Evolutionary conservation across 208 protist genomes (phyloP).

Genomic region (Giardia muris): DNA sequence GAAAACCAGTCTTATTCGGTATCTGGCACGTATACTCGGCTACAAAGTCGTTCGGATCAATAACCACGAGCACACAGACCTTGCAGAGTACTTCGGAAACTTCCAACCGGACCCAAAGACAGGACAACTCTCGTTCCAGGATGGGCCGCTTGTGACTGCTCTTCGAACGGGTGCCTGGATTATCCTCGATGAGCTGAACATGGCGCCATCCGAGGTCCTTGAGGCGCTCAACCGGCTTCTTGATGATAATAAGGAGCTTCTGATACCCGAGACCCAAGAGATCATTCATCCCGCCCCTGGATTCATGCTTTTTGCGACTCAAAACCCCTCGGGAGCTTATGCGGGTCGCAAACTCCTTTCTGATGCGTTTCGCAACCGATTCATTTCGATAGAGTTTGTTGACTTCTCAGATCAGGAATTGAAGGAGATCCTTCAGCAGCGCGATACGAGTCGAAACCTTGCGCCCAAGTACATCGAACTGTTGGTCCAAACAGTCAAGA

Average conservation of each 20-base stretch:
- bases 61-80: slow-evolving; percentile 99
- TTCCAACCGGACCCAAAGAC: slow-evolving; percentile 77
- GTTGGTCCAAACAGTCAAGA: slow-evolving; percentile 58
- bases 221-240: slow-evolving; percentile 98
- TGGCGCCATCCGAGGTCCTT: slow-evolving; percentile 95
- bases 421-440: slow-evolving; percentile 71
- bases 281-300: slow-evolving; percentile 79
- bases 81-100: slow-evolving; percentile 95
- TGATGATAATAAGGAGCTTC: slow-evolving; percentile 98
- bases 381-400: slow-evolving; percentile 93
- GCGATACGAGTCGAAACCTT: slow-evolving; percentile 62
- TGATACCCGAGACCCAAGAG: slow-evolving; percentile 93
- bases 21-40: slow-evolving; percentile 82
- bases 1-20: slow-evolving; percentile 97
- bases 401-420: slow-evolving; percentile 91
- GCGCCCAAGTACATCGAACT: slow-evolving; percentile 66
- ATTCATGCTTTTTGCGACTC: slow-evolving; percentile 98
- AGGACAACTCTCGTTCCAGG: slow-evolving; percentile 71
- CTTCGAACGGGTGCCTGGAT: slow-evolving; percentile 86
- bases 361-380: slow-evolving; percentile 94
- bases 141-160: slow-evolving; percentile 52
- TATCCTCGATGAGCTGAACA: slow-evolving; percentile 98
- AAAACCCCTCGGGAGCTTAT: slow-evolving; percentile 91
- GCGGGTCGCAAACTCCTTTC: slow-evolving; percentile 94
- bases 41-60: slow-evolving; percentile 98